Percentiles rank a stretch among this genome's conserved stretches.
phyloP scores from a whole-genome alignment of 768 basidiomycete species.

The Suillus tomentosus region DNA sequence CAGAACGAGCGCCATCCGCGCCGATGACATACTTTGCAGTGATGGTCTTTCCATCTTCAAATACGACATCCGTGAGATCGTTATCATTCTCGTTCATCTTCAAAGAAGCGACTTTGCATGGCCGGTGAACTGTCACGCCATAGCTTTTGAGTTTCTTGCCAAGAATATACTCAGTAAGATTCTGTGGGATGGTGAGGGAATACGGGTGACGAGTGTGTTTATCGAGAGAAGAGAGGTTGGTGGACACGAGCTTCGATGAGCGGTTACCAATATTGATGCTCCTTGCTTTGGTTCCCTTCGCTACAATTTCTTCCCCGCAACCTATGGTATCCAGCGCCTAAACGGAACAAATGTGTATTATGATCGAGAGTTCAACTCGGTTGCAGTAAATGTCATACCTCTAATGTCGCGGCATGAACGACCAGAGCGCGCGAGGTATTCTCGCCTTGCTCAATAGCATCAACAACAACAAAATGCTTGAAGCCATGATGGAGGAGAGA shows the following conservation, averaged over 20 bases:
- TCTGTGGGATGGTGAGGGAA: conserved; percentile 44
- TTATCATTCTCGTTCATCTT: conserved; percentile 29
- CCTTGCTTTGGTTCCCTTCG: conserved; percentile 37
- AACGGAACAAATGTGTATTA: conserved; percentile 24
- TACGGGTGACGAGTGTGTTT: conserved; percentile 47
- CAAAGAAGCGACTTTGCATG: conserved; percentile 43
- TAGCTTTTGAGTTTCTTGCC: conserved; percentile 33
- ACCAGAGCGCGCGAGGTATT: conserved; percentile 46
- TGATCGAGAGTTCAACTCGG: conserved; percentile 20
- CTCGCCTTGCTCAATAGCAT: conserved; percentile 35
- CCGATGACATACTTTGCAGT: conserved; percentile 49
- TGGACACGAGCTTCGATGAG: conserved; percentile 26
- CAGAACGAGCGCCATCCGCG: conserved; percentile 52
- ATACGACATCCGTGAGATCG: conserved; percentile 39
- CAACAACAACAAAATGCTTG: conserved; percentile 46
- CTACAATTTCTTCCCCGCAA: conserved; percentile 40
- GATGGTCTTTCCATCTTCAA: conserved; percentile 48
- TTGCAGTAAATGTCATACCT: conserved; percentile 34
- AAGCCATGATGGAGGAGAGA: conserved; percentile 43
- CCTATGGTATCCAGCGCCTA: conserved; percentile 51
- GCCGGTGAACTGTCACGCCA: conserved; percentile 38
- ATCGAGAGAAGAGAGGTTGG: conserved; percentile 38
- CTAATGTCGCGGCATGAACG: conserved; percentile 55
- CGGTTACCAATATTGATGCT: conserved; percentile 33
- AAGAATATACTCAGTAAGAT: conserved; percentile 44